Conservation (phyloP, 805 yeast species). For the Metschnikowia proteae region DNA sequence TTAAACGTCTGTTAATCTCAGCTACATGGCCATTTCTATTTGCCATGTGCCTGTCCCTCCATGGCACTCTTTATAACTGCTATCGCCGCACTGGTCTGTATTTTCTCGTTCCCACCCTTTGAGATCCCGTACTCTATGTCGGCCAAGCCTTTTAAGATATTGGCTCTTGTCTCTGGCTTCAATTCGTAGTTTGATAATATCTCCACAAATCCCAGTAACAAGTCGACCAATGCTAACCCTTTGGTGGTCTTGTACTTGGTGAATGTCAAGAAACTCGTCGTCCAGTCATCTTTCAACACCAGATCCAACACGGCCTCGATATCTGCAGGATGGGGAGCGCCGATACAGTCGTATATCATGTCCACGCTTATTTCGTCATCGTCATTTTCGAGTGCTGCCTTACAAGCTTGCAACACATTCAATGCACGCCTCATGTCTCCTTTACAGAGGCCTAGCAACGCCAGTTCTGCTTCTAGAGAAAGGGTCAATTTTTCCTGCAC, state of each 20-base stretch:
- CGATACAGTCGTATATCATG: constrained; percentile 90
- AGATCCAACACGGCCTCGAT: constrained; percentile 72
- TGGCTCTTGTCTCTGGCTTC: constrained; percentile 55
- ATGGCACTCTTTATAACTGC: constrained; percentile 75
- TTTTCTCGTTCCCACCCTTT: constrained; percentile 86
- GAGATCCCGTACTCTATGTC: constrained; percentile 91
- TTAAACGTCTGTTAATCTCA: neutral
- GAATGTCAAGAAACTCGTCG: constrained; percentile 65
- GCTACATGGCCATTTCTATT: neutral
- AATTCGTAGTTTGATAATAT: constrained; percentile 68
- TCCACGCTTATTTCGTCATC: constrained; percentile 56
- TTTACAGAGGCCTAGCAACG: constrained; percentile 68
- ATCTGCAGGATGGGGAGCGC: constrained; percentile 90
- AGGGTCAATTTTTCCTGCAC: constrained; percentile 62
- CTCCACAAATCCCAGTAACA: constrained; percentile 71
- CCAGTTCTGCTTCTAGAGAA: constrained; percentile 52
- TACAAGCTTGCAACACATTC: constrained; percentile 91
- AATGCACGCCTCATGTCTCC: constrained; percentile 97
- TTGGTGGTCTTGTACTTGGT: constrained; percentile 60
- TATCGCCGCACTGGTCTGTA: constrained; percentile 85
- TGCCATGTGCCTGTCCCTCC: constrained; percentile 30
- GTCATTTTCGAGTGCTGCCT: constrained; percentile 55
- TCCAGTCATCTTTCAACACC: constrained; percentile 84
- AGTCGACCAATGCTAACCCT: constrained; percentile 88
- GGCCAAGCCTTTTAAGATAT: constrained; percentile 65